phyloP scores from a whole-genome alignment of 768 basidiomycete species.

The Leucogyrophana mollusca region DNA sequence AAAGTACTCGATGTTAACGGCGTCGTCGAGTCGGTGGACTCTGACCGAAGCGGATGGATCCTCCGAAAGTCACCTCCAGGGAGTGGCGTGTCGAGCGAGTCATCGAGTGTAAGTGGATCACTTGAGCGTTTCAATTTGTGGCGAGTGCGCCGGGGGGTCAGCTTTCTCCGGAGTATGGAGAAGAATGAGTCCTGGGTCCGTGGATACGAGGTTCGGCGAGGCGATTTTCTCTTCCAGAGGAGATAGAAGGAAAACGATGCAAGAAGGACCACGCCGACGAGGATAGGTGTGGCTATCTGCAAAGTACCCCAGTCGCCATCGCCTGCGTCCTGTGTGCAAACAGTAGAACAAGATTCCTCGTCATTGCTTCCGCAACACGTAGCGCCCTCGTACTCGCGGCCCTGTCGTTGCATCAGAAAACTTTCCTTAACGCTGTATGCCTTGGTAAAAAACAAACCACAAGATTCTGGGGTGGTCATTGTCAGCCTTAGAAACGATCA shows the following conservation, averaged over 20 bases:
- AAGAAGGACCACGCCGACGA: conserved; percentile 31
- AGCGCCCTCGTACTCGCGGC: too few relatives aligned
- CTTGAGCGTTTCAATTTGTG: conserved; percentile 12
- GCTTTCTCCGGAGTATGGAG: conserved; percentile 11
- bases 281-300: conserved; percentile 34
- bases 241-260: conserved; percentile 18
- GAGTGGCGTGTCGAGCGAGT: conserved; percentile 14
- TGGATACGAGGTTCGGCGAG: conserved; percentile 3
- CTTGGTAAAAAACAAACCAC: too few relatives aligned
- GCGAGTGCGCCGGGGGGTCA: conserved; percentile 14
- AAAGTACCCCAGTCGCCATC: conserved; percentile 20
- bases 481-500: too few relatives aligned
- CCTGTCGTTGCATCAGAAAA: too few relatives aligned
- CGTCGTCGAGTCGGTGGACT: conserved; percentile 27
- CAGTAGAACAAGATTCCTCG: neutral
- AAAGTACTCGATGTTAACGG: conserved; percentile 16
- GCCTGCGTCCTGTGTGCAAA: neutral
- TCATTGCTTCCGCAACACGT: too few relatives aligned
- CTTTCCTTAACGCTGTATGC: too few relatives aligned
- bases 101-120: conserved; percentile 18
- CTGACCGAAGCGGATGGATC: conserved; percentile 14
- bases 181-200: conserved; percentile 16
- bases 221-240: conserved; percentile 20
- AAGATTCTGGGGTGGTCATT: too few relatives aligned
- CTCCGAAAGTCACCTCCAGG: conserved; percentile 4